Evolutionary conservation across 805 yeast species (phyloP), one percentile per base, ranked within the genome.

Genomic region (Starmerella kuoi): DNA sequence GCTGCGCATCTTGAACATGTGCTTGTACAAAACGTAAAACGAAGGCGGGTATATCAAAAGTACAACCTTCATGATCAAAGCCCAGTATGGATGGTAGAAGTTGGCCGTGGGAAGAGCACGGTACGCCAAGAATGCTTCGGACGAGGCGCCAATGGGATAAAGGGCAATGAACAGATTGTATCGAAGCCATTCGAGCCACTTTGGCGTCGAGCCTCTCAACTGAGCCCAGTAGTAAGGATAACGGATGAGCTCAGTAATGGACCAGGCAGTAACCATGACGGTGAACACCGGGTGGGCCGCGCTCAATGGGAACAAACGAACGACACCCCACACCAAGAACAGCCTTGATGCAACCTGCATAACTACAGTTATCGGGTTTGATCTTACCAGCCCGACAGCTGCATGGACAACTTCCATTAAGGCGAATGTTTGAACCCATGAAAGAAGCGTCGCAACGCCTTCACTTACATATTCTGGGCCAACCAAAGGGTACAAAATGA

Each of bases 121-220:
- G 62, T 74, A 79, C 45, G 84, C 69, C 63, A 85, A 73, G 27
- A 68, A 55, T 46, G 81, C 67, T 60, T 91, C 98, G 47, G 88
- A 76, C 2, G 81, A 73, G n/a, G 87, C 95, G 2, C 98, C 98
- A 18, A 80, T 61, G 17, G 98, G 98, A 57, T 91, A 91, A 50
- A 91, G 66, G 2, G 84, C 73, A 51, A 73, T 72, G 62, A 91
- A 91, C 22, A 84, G 64, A 49, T 82, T 81, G 69, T 91, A 91
- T 56, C 98, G 73, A 49, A 85, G 63, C 70, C 79, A 72, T 17
- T 77, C 72, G 51, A 88, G 67, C 56, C 65, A 58, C 30, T 57
- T 53, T 4, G 91, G 81, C 14, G 81, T 77, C 1, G 64, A 55
- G 1, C 70, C 73, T 51, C 76, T 76, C 41, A 79, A 69, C 6